phyloP scores from a whole-genome alignment of 768 basidiomycete species.

The Lentinula detonsa region DNA sequence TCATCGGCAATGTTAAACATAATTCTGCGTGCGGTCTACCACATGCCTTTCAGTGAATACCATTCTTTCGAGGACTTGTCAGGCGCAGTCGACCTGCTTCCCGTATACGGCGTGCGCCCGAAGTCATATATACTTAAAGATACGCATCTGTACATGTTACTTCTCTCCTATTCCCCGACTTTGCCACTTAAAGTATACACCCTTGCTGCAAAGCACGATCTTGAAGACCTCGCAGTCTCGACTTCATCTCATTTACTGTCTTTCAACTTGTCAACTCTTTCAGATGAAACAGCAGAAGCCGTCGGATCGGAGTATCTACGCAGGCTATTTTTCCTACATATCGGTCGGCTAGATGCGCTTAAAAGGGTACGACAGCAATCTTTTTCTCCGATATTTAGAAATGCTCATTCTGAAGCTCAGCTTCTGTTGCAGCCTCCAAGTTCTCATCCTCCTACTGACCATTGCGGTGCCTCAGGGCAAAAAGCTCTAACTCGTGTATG shows the following conservation, averaged over 20 bases:
- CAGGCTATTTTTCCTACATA: conserved; percentile 77
- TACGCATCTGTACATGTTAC: conserved; percentile 49
- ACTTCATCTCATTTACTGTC: conserved; percentile 72
- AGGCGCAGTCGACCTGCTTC: conserved; percentile 49
- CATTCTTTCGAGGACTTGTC: conserved; percentile 57
- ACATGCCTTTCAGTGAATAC: conserved; percentile 69
- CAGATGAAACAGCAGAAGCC: conserved; percentile 61
- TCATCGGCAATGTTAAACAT: conserved; percentile 61
- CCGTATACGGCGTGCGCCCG: conserved; percentile 55
- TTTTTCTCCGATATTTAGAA: neutral
- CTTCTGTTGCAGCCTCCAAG: conserved; percentile 67
- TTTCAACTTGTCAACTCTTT: conserved; percentile 58
- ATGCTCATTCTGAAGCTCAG: neutral
- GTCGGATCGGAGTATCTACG: conserved; percentile 78
- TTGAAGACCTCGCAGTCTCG: conserved; percentile 70
- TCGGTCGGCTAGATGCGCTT: conserved; percentile 75
- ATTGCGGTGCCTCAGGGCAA: conserved; percentile 70
- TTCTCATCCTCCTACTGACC: conserved; percentile 60
- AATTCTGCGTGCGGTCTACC: conserved; percentile 66
- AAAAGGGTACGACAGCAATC: conserved; percentile 39
- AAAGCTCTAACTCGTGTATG: conserved; percentile 76
- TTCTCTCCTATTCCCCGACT: conserved; percentile 63
- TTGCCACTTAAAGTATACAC: conserved; percentile 70
- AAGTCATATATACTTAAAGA: conserved; percentile 38
- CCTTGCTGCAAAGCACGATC: conserved; percentile 58